phyloP scores from a whole-genome alignment of 208 protist genomes.

The Trypanosoma caninum region DNA sequence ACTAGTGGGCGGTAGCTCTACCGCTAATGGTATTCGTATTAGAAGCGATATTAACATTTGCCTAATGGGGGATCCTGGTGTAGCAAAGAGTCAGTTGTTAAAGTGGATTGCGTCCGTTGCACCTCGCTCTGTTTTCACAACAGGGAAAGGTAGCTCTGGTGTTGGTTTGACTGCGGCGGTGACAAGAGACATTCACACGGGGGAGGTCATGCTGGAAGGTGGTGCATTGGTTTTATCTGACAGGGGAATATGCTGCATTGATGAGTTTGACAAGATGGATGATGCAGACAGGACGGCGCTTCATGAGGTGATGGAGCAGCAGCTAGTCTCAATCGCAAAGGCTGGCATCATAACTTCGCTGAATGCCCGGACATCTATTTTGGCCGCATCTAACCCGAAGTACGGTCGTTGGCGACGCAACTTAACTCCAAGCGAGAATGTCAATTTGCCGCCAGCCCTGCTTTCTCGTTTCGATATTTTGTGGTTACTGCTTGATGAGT shows the following conservation, averaged over 20 bases:
- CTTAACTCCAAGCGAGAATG: conserved; percentile 94
- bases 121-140: conserved; percentile 98
- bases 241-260: conserved; percentile 99
- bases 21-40: conserved; percentile 92
- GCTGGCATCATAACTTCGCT: conserved; percentile 99
- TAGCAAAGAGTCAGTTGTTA: conserved; percentile 98
- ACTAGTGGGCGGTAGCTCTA: conserved; percentile 98
- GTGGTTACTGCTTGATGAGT: conserved; percentile 91
- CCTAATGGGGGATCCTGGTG: conserved; percentile 99
- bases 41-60: conserved; percentile 98
- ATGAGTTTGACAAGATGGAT: conserved; percentile 99
- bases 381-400: conserved; percentile 98
- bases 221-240: conserved; percentile 97
- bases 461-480: conserved; percentile 97
- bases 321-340: conserved; percentile 99
- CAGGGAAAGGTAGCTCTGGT: conserved; percentile 97
- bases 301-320: conserved; percentile 99
- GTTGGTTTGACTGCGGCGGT: conserved; percentile 99
- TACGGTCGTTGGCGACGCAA: conserved; percentile 95
- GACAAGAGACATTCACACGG: conserved; percentile 94
- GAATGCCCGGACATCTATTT: conserved; percentile 97
- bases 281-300: conserved; percentile 95
- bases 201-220: conserved; percentile 94
- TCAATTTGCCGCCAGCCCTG: conserved; percentile 97
- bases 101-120: conserved; percentile 97